These are phyloP conservation scores for Acanthamoeba pearcei DNA, from an alignment of 208 protist genomes.

Conservation along the genomic window DNA sequence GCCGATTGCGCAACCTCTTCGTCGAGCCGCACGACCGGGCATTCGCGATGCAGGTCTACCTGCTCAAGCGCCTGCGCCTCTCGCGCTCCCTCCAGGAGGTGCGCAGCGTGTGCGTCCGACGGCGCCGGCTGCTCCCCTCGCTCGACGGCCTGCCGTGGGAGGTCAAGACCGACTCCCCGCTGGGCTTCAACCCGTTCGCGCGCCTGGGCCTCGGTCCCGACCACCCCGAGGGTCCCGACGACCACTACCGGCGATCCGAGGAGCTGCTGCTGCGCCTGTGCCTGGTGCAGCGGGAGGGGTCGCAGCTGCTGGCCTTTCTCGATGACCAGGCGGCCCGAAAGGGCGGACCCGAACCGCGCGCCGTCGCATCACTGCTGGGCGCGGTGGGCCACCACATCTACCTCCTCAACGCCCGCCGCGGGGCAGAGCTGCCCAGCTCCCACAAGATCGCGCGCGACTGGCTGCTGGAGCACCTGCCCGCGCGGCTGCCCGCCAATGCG, in stretches of 20 bases:
- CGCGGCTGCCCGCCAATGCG: not conserved
- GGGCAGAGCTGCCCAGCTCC: not conserved
- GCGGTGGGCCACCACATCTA: constrained; percentile 24
- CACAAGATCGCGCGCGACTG: constrained; percentile 6
- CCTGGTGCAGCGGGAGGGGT: not conserved
- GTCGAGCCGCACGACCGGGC: constrained; percentile 5
- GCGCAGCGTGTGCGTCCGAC: not conserved
- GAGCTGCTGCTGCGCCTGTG: not conserved
- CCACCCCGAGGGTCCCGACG: no score
- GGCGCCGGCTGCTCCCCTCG: not conserved
- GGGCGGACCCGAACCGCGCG: not conserved
- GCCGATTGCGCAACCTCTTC: not conserved
- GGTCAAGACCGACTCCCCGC: not conserved
- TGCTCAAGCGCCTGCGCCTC: constrained; percentile 10
- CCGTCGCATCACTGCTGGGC: not conserved
- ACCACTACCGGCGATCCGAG: not conserved
- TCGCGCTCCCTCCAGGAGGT: not conserved
- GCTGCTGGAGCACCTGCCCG: not conserved
- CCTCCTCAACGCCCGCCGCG: not conserved
- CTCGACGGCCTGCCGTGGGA: not conserved
- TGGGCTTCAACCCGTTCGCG: constrained; percentile 37
- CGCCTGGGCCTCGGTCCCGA: not conserved
- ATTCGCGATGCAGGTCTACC: not conserved
- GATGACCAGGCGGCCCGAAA: not conserved
- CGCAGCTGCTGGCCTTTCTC: constrained; percentile 1